Evolutionary conservation across 1,139 yeast genomes (phyloP).

Genomic region (Hyphopichia wangnamkhiaoensis): DNA sequence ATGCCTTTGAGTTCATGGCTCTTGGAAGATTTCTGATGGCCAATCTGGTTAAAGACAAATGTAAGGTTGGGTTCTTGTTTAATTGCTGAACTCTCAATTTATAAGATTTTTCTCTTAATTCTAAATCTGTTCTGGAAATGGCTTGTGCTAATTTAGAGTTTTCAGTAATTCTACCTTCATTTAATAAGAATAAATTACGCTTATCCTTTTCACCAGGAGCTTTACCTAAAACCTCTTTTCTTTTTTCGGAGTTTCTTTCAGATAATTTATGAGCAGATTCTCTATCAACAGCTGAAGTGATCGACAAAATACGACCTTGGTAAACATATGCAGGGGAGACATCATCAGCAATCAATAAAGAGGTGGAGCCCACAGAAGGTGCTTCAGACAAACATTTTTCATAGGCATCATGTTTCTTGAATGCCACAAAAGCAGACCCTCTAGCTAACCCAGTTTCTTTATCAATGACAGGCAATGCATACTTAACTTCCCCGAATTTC

Average conservation of each 20-base stretch:
- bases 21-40: slow-evolving; percentile 94
- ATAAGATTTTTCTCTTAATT: slow-evolving; percentile 85
- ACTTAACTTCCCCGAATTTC: slow-evolving; percentile 83
- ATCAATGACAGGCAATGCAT: slow-evolving; percentile 92
- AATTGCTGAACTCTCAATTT: slow-evolving; percentile 86
- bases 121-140: slow-evolving; percentile 73
- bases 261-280: slow-evolving; percentile 78
- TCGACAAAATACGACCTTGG: slow-evolving; percentile 86
- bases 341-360: slow-evolving; percentile 88
- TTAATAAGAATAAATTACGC: slow-evolving; percentile 80
- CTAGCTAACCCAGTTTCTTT: slow-evolving; percentile 81
- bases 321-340: slow-evolving; percentile 85
- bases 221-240: slow-evolving; percentile 78
- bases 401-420: slow-evolving; percentile 61
- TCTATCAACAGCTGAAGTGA: slow-evolving; percentile 84
- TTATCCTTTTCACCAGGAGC: slow-evolving; percentile 78
- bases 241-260: slow-evolving; percentile 69
- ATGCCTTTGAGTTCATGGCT: slow-evolving; percentile 82
- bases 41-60: slow-evolving; percentile 86
- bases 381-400: slow-evolving; percentile 73
- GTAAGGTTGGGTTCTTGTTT: slow-evolving; percentile 86
- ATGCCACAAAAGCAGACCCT: slow-evolving; percentile 96
- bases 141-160: slow-evolving; percentile 76
- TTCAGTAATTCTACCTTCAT: slow-evolving; percentile 89
- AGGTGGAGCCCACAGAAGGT: slow-evolving; percentile 73